A percentile compares a stretch with the other conserved stretches of the same genome.
Conservation (phyloP, 305 asterid species). For the Solanum hybrid region DNA sequence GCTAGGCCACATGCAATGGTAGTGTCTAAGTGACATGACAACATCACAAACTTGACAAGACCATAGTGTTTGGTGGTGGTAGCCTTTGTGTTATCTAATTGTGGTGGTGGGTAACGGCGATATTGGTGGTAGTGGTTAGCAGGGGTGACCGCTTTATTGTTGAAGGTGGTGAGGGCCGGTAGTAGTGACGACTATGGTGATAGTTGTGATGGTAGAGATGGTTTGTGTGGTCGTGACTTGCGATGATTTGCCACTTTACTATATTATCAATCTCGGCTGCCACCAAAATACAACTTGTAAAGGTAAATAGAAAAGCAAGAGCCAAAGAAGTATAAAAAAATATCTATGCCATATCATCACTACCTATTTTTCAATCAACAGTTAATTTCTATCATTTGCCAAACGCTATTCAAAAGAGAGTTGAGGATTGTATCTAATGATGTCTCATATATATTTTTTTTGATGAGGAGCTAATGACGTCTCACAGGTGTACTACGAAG, state of each 20-base stretch:
- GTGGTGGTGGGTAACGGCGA: not conserved
- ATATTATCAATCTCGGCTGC: not conserved
- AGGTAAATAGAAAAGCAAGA: not conserved
- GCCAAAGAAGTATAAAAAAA: not conserved
- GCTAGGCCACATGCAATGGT: not conserved
- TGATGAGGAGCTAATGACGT: conserved; percentile 32
- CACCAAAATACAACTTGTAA: not conserved
- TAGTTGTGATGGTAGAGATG: not conserved
- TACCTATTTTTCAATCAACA: not conserved
- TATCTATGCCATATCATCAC: not conserved
- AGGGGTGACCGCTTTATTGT: not conserved
- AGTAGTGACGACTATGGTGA: not conserved
- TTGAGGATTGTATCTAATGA: conserved; percentile 21
- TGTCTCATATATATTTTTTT: conserved; percentile 29
- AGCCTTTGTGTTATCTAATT: not conserved
- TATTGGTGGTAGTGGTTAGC: not conserved
- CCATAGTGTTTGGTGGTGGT: not conserved
- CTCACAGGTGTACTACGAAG: conserved; percentile 64
- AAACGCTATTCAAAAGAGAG: conserved; percentile 10
- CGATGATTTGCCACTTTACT: not conserved
- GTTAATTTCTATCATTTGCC: conserved; percentile 1
- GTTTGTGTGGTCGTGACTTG: not conserved
- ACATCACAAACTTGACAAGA: too few species aligned
- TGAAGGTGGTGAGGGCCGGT: not conserved
- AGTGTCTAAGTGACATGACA: not conserved